Base-by-base conservation (phyloP, 768 basidiomycete species). In the Cystofilobasidium bisporidii region DNA sequence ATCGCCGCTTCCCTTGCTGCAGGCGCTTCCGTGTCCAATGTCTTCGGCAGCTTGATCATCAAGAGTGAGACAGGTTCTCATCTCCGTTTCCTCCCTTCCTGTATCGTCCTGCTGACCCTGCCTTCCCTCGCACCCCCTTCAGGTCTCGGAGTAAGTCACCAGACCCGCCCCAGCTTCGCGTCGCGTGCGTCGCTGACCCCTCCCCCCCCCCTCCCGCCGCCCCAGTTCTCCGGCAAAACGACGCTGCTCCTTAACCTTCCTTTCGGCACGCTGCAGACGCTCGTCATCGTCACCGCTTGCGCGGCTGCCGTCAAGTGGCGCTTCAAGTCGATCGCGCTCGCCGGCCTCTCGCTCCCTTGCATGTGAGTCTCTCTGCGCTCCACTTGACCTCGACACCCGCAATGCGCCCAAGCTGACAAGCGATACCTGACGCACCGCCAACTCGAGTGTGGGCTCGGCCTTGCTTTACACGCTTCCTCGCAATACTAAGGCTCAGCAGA, bases 221-320 rank as follows among this genome's bases (percentile, higher is more conserved):
- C 65, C 81, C 81, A 80, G 18, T 81, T 81, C 71, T 72, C 79
- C 62, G 72, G 77, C 62, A 78, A 79, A 62, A 50, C 77, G 6
- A 80, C 81, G 32, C 80, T 82, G 40, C 73, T 82, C n/a, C 79
- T 83, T 74, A 81, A 81, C 69, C 80, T 81, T 65, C 81, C 81
- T 53, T 62, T 58, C 43, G 74, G 76, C 28, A 75, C 75, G 17
- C 72, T 82, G 24, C 81, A 81, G 72, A 76, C 81, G 40, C 71
- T 80, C 60, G 41, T 79, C 61, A 80, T 78, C 61, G 63, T 81
- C 30, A 36, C 73, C 28, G 72, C 80, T 2, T 80, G 78, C 28
- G 75, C 68, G 28, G 69, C 79, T 26, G 76, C 80, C 50, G 57
- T 70, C 64, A 69, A 69, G 59, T 61, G 55, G 60, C 71, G 71